Percentiles rank a stretch among this genome's conserved stretches.
Conservation (phyloP, 306 rosid genomes). For the Lathyrus aphaca region DNA sequence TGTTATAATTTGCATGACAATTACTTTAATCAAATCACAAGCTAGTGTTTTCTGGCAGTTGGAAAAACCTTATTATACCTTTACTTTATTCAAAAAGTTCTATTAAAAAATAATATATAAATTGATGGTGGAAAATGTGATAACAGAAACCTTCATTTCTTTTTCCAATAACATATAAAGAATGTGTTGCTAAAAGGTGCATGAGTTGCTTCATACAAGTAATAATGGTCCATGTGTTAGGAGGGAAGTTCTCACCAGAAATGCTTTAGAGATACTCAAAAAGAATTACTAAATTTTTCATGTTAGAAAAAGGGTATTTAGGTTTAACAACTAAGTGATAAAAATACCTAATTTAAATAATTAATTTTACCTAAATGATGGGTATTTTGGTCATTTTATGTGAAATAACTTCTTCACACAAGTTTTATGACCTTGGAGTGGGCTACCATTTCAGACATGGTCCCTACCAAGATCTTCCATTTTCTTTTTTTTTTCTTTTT, state of each 20-base stretch:
- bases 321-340: slow-evolving; percentile 23
- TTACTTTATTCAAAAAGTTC: slow-evolving; percentile 44
- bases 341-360: slow-evolving; percentile 31
- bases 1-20: slow-evolving; percentile 43
- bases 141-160: slow-evolving; percentile 6
- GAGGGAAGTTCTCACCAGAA: slow-evolving; percentile 68
- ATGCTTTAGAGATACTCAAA: slow-evolving; percentile 77
- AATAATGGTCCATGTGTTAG: slow-evolving; percentile 70
- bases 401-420: not conserved
- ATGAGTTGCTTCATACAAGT: slow-evolving; percentile 60
- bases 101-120: slow-evolving; percentile 20
- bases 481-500: not conserved
- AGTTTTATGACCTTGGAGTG: not conserved
- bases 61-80: slow-evolving; percentile 34
- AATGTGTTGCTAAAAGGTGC: slow-evolving; percentile 57
- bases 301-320: slow-evolving; percentile 33
- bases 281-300: slow-evolving; percentile 51
- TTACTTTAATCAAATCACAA: slow-evolving; percentile 53
- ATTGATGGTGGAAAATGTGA: slow-evolving; percentile 30
- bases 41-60: slow-evolving; percentile 49
- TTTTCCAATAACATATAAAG: slow-evolving; percentile 30
- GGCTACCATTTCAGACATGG: not conserved
- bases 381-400: not conserved
- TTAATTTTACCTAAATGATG: not conserved
- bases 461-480: not conserved